Evolutionary conservation across 2,329 filamentous ascomycete genomes (phyloP).

Genomic region (Arthrobotrys sphaeroides): DNA sequence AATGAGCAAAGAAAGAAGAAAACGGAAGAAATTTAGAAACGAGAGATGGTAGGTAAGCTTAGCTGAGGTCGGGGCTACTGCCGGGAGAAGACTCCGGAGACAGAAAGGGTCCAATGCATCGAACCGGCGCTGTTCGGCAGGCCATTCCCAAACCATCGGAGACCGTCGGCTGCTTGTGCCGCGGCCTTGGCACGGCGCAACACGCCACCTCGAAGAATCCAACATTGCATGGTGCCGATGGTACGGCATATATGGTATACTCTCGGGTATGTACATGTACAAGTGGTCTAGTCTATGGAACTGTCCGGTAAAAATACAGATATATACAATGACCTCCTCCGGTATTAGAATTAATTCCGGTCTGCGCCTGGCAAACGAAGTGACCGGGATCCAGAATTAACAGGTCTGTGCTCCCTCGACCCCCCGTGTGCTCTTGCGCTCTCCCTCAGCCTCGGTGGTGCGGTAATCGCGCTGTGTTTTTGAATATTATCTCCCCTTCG

Average conservation of each 20-base stretch:
- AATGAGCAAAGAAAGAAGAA: background rate
- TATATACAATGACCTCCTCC: background rate
- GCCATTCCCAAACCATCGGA: constrained; percentile 29
- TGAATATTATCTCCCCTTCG: background rate
- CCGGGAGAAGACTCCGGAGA: background rate
- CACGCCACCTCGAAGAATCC: background rate
- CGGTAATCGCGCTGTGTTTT: background rate
- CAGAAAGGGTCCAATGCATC: constrained; percentile 23
- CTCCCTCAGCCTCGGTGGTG: background rate
- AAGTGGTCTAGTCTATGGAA: no score
- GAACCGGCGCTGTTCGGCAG: constrained; percentile 26
- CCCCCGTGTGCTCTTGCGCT: background rate
- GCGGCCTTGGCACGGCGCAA: constrained; percentile 12
- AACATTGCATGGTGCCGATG: background rate
- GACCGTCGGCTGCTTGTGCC: constrained; percentile 15
- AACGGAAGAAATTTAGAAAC: background rate
- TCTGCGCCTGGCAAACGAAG: no score
- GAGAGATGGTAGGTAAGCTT: background rate
- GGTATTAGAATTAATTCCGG: background rate
- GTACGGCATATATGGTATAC: background rate
- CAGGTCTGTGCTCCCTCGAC: no score
- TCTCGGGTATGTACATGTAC: background rate
- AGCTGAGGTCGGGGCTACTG: background rate
- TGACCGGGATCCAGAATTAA: no score
- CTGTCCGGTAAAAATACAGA: constrained; percentile 13